phyloP scores from a whole-genome alignment of 163 green algal species.

The Volvox carteri region DNA sequence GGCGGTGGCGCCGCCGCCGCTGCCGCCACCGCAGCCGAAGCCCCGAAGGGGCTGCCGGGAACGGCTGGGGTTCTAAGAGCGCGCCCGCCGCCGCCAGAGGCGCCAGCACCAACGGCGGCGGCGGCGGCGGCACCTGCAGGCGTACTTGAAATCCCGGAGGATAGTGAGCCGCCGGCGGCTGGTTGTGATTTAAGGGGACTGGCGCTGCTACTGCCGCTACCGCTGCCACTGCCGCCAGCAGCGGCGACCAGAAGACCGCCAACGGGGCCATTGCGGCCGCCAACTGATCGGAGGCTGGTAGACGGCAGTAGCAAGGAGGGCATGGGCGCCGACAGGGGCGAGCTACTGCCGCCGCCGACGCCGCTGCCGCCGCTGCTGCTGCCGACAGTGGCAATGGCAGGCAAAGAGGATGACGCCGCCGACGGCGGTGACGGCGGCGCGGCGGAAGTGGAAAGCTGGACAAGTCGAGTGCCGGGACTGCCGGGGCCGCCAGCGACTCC shows the following conservation, averaged over 20 bases:
- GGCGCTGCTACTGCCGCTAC: neutral
- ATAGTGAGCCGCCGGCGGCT: neutral
- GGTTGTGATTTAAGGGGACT: neutral
- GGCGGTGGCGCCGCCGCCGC: neutral
- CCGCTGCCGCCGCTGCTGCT: slow-evolving; percentile 4
- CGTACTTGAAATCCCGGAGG: neutral
- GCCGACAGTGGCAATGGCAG: neutral
- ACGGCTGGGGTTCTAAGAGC: neutral
- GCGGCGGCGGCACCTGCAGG: neutral
- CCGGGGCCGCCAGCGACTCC: neutral
- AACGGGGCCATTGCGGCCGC: neutral
- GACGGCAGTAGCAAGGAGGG: neutral
- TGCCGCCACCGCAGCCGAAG: neutral
- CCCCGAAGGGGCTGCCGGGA: neutral
- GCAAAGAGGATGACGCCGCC: neutral
- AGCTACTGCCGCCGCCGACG: neutral
- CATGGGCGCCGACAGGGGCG: neutral
- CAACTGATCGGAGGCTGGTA: neutral
- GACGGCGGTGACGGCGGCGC: neutral
- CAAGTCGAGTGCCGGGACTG: neutral
- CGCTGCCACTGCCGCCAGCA: neutral
- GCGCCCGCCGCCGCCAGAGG: neutral
- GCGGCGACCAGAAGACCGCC: neutral
- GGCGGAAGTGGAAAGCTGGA: neutral
- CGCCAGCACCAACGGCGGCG: neutral